Percentiles rank a stretch among this genome's conserved stretches.
Conservation (phyloP, 768 basidiomycete species). For the Artomyces pyxidatus region DNA sequence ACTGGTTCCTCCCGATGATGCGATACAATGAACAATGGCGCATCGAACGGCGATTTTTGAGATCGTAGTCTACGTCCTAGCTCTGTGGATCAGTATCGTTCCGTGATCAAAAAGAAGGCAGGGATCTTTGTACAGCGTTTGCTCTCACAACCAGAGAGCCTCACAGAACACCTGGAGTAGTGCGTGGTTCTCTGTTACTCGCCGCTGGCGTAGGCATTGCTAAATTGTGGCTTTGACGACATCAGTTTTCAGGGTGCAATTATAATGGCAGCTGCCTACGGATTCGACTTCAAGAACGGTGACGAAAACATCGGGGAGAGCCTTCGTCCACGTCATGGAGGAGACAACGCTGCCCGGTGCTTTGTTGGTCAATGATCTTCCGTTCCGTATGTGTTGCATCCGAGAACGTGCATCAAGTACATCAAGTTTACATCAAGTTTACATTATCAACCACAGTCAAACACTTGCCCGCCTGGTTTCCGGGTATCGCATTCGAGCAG, state of each 20-base stretch:
- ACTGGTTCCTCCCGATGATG: neutral
- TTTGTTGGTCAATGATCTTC: neutral
- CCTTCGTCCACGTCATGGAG: neutral
- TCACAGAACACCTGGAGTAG: neutral
- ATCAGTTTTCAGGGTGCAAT: neutral
- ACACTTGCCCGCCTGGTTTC: no score
- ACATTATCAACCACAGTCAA: no score
- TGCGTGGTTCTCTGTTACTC: no score
- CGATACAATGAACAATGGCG: neutral
- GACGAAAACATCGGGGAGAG: neutral
- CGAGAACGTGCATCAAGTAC: no score
- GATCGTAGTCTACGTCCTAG: neutral
- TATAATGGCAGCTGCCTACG: neutral
- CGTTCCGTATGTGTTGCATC: neutral
- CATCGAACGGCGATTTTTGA: neutral
- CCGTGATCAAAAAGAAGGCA: neutral
- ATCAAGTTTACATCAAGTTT: no score
- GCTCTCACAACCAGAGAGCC: neutral
- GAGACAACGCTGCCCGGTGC: neutral
- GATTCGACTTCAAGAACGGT: neutral
- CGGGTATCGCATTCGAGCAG: no score
- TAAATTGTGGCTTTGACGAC: neutral
- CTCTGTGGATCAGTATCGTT: neutral
- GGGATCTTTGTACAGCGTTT: neutral
- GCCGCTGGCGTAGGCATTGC: neutral